A percentile compares a stretch with the other conserved stretches of the same genome.
phyloP scores from a whole-genome alignment of 371 early-diverging fungal genomes.

The Mortierella sp. region DNA sequence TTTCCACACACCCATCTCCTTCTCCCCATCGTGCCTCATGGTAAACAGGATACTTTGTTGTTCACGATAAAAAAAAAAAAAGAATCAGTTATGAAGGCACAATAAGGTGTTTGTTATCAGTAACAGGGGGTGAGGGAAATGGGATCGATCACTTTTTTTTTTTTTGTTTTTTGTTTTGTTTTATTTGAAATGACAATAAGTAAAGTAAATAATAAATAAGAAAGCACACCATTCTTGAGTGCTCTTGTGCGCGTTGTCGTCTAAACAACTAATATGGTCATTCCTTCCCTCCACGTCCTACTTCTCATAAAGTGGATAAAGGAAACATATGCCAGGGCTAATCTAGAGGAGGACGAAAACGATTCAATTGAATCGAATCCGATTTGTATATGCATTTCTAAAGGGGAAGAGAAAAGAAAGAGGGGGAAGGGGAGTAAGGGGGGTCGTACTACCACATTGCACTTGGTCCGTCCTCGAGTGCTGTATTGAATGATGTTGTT shows the following conservation, averaged over 20 bases:
- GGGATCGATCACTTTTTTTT: neutral
- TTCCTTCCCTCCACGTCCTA: slow-evolving; percentile 24
- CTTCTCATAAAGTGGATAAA: slow-evolving; percentile 3
- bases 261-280: neutral
- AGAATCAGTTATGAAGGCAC: neutral
- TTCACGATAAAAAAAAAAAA: neutral
- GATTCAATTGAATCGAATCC: slow-evolving; percentile 12
- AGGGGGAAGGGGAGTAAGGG: neutral
- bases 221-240: slow-evolving; percentile 35
- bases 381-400: neutral
- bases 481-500: neutral
- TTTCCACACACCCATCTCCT: neutral
- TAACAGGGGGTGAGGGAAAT: neutral
- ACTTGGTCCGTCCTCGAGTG: slow-evolving; percentile 9
- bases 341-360: neutral
- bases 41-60: neutral
- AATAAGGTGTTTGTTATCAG: neutral
- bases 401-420: neutral
- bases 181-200: neutral
- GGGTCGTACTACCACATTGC: slow-evolving; percentile 11
- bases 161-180: no score
- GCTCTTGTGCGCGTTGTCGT: slow-evolving; percentile 27
- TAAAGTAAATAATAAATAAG: neutral
- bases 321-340: slow-evolving; percentile 8
- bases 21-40: neutral